These are phyloP conservation scores for Tremella fuciformis DNA, from an alignment of 768 basidiomycete species.

Conservation along the genomic window DNA sequence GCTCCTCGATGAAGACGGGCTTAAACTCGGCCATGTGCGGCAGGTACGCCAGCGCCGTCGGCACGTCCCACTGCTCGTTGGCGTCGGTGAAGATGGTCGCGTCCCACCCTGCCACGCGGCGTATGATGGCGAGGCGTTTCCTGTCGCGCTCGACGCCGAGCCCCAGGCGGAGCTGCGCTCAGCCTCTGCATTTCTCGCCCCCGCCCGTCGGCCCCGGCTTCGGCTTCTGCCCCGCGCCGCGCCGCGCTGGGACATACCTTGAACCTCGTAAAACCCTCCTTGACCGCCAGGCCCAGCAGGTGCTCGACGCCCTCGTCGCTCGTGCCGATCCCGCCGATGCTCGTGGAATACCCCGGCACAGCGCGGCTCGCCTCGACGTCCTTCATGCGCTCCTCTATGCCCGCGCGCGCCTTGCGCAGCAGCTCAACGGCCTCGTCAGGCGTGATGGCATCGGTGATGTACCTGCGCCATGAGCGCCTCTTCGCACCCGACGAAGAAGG, in stretches of 20 bases:
- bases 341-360: conserved; percentile 68
- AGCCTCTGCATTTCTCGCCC: neutral
- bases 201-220: neutral
- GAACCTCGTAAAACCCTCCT: conserved; percentile 1
- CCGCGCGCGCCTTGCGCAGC: neutral
- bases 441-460: neutral
- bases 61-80: conserved; percentile 61
- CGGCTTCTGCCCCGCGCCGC: neutral
- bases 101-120: neutral
- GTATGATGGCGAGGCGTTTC: neutral
- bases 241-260: neutral
- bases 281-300: conserved; percentile 30
- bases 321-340: conserved; percentile 81
- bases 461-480: neutral
- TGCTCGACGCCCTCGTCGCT: conserved; percentile 68
- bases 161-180: neutral
- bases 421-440: conserved; percentile 32
- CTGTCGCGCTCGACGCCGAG: conserved; percentile 3
- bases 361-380: conserved; percentile 82
- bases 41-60: conserved; percentile 75
- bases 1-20: conserved; percentile 60
- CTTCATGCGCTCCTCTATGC: conserved; percentile 58
- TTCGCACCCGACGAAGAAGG: no score
- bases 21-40: conserved; percentile 80
- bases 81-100: conserved; percentile 51